A percentile compares a stretch with the other conserved stretches of the same genome.
Evolutionary conservation across 495 filamentous ascomycete species (phyloP).

Genomic region (Neurospora pannonica): DNA sequence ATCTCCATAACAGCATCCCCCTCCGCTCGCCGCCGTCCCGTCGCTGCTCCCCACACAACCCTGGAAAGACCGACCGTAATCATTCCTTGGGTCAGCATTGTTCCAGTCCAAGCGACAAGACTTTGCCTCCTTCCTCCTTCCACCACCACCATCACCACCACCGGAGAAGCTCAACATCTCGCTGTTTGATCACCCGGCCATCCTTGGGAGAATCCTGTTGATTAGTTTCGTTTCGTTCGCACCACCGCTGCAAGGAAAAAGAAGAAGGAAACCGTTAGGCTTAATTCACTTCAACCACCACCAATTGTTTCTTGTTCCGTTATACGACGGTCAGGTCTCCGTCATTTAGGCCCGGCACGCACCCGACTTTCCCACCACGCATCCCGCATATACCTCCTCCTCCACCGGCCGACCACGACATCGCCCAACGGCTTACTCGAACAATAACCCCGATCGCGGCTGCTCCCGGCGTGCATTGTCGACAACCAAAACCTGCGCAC

Average conservation of each 20-base stretch:
- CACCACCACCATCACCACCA: background rate
- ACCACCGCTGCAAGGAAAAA: conserved; percentile 9
- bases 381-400: conserved; percentile 2
- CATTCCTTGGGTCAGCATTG: background rate
- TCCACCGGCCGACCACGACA: background rate
- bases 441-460: background rate
- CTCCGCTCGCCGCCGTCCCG: background rate
- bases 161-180: background rate
- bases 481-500: conserved; percentile 7
- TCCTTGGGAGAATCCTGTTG: conserved; percentile 26
- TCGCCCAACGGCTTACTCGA: background rate
- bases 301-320: conserved; percentile 21
- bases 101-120: background rate
- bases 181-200: conserved; percentile 23
- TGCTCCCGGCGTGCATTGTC: conserved; percentile 12
- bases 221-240: conserved; percentile 31
- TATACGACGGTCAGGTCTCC: conserved; percentile 4
- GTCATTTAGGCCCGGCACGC: conserved; percentile 11
- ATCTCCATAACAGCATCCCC: background rate
- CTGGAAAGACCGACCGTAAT: background rate
- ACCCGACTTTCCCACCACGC: conserved; percentile 2
- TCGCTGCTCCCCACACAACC: background rate
- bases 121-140: background rate
- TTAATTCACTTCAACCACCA: conserved; percentile 29
- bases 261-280: conserved; percentile 1